Conservation (phyloP, 345 rosid genomes). For the Eucalyptus lansdowneana region DNA sequence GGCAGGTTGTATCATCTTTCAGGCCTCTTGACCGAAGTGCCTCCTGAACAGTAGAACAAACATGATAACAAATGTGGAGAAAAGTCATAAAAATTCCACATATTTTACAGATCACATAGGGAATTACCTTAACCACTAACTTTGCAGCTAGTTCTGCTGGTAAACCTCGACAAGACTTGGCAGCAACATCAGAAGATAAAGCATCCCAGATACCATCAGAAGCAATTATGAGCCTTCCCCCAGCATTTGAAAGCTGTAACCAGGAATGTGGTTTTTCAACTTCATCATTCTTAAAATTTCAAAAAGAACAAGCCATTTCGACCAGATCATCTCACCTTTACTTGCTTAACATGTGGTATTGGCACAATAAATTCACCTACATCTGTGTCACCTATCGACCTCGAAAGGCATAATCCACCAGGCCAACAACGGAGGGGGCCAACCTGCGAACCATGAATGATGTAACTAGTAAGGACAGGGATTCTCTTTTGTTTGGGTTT, state of each 20-base stretch:
- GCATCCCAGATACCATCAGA: conserved; percentile 99
- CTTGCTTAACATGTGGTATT: conserved; percentile 98
- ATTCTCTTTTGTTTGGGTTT: background rate
- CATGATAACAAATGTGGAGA: background rate
- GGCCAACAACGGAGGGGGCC: conserved; percentile 99
- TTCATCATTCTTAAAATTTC: background rate
- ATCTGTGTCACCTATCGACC: conserved; percentile 98
- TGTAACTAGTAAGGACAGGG: background rate
- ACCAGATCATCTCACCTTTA: conserved; percentile 46
- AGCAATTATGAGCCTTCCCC: conserved; percentile 95
- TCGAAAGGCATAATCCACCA: conserved; percentile 96
- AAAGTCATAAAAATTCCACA: background rate
- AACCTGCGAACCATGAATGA: conserved; percentile 31
- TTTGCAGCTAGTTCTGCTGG: conserved; percentile 97
- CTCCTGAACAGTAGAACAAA: conserved; percentile 35
- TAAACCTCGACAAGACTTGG: conserved; percentile 89
- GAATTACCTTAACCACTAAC: conserved; percentile 86
- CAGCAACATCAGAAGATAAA: conserved; percentile 86
- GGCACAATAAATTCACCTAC: conserved; percentile 99
- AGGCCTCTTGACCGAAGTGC: conserved; percentile 95
- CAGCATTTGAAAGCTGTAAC: conserved; percentile 74
- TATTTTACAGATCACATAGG: background rate
- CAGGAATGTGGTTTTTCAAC: background rate
- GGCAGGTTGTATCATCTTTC: conserved; percentile 98
- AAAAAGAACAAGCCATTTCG: background rate